Base-by-base conservation (phyloP, 805 yeast genomes). In the Saturnispora bothae region DNA sequence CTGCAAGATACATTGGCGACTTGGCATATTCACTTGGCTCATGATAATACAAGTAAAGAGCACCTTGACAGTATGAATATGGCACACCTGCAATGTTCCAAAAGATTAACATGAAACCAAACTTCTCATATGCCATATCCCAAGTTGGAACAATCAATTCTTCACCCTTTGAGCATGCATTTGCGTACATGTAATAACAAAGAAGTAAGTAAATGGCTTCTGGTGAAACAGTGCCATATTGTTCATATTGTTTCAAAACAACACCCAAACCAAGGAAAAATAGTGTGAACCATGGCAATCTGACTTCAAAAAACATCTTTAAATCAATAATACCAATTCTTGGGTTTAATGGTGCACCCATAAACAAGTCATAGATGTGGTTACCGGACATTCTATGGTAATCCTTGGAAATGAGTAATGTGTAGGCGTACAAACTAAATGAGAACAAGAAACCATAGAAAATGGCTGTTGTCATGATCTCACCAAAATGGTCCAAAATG, bases 11-110 rank as follows among this genome's bases (percentile, higher is more conserved):
- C 7, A 48, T 42, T 29, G 70, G 59, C 5, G 89, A 71, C 83
- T 89, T 76, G 33, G 69, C 59, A 64, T 92, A 92, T 57, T 83
- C 95, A 15, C 64, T 49, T 33, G 97, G 97, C 41, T 83, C 71
- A 61, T 84, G 95, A 64, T 77, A 76, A 48, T 77, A 78, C 52
- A 92, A 64, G 66, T 64, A 92, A 52, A 92, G 68, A 9, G 95
- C 83, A 60, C 94, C 80, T 56, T 86, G 96, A 62, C 96, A 85
- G 66, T 92, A 92, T 31, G 97, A 89, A 76, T 78, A 92, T 34
- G 98, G 98, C 30, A 92, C 98, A 52, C 98, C 98, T 23, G 96
- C 96, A 59, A 92, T 85, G 66, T 92, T 92, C 98, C 98, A 92
- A 70, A 92, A 92, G 51, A 88, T 76, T 48, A 92, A 73, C 97